phyloP scores from a whole-genome alignment of 2,329 filamentous ascomycete genomes.

The Elsinoe australis region DNA sequence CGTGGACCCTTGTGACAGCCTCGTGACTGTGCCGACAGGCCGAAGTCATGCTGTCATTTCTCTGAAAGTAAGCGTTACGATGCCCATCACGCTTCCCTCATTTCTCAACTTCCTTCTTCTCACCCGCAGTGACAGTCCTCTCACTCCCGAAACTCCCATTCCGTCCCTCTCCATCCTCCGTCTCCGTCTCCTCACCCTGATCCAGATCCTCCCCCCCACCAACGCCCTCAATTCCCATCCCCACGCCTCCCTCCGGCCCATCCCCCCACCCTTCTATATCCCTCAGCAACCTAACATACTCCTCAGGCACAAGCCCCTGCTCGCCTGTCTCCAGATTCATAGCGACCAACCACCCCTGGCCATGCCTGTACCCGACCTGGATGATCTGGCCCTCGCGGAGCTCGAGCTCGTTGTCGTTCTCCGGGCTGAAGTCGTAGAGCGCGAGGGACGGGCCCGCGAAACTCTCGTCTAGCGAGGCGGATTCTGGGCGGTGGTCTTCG shows the following conservation, averaged over 20 bases:
- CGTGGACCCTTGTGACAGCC: no score
- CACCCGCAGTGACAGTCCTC: neutral
- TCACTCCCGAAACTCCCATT: conserved; percentile 6
- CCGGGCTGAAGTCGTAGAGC: conserved; percentile 86
- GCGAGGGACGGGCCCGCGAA: conserved; percentile 96
- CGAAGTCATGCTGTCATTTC: no score
- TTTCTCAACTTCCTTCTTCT: no score
- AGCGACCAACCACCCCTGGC: conserved; percentile 94
- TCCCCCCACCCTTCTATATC: conserved; percentile 77
- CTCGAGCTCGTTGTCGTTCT: conserved; percentile 94
- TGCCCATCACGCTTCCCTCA: no score
- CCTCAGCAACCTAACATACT: conserved; percentile 84
- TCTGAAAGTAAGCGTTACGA: no score
- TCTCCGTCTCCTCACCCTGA: conserved; percentile 16
- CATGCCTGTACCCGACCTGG: conserved; percentile 90
- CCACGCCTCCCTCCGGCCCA: conserved; percentile 20
- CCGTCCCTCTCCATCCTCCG: neutral
- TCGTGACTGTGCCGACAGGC: no score
- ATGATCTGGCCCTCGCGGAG: conserved; percentile 93
- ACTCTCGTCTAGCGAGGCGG: conserved; percentile 76
- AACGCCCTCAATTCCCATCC: conserved; percentile 1
- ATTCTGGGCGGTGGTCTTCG: conserved; percentile 19
- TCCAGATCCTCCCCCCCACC: conserved; percentile 19
- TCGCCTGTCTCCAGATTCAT: conserved; percentile 92
- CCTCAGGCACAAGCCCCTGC: conserved; percentile 89